Evolutionary conservation across 1,139 yeast species (phyloP).

Genomic region (Yamadazyma taylorii): DNA sequence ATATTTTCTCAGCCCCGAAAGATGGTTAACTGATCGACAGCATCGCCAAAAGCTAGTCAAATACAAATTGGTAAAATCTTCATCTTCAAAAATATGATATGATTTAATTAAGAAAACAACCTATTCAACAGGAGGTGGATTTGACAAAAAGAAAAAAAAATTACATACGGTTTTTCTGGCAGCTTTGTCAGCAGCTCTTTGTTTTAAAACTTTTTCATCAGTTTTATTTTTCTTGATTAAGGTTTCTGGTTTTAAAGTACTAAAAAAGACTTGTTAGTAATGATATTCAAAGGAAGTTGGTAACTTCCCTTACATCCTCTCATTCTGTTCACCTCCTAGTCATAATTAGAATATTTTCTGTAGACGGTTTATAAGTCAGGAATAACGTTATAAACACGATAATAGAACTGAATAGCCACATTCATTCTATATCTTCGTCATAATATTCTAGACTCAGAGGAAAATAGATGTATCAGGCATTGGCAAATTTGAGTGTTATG

Average conservation of each 20-base stretch:
- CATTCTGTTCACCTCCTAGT: constrained; percentile 6
- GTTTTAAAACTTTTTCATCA: constrained; percentile 81
- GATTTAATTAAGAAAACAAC: constrained; percentile 20
- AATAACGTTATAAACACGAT: constrained; percentile 29
- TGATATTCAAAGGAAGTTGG: constrained; percentile 3
- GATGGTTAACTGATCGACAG: constrained; percentile 96
- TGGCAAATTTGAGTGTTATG: constrained; percentile 34
- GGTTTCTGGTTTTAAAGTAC: constrained; percentile 81
- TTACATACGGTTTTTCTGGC: constrained; percentile 89
- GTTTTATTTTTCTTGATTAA: constrained; percentile 93
- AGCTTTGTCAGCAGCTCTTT: constrained; percentile 84
- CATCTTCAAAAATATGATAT: constrained; percentile 49
- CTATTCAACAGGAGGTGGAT: too few species aligned
- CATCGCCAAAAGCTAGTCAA: constrained; percentile 89
- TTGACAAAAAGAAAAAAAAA: too few species aligned
- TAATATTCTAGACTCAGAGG: constrained; percentile 39
- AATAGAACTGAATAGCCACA: constrained; percentile 48
- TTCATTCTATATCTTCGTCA: constrained; percentile 42
- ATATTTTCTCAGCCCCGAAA: constrained; percentile 89
- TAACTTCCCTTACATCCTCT: too few species aligned
- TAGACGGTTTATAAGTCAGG: constrained; percentile 19
- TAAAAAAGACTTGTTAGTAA: constrained; percentile 38
- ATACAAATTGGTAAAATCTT: constrained; percentile 52
- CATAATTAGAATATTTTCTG: constrained; percentile 9
- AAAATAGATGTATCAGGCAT: constrained; percentile 52